Conservation (phyloP, 164 flowering plant genomes). For the Stephania yunnanensis region DNA sequence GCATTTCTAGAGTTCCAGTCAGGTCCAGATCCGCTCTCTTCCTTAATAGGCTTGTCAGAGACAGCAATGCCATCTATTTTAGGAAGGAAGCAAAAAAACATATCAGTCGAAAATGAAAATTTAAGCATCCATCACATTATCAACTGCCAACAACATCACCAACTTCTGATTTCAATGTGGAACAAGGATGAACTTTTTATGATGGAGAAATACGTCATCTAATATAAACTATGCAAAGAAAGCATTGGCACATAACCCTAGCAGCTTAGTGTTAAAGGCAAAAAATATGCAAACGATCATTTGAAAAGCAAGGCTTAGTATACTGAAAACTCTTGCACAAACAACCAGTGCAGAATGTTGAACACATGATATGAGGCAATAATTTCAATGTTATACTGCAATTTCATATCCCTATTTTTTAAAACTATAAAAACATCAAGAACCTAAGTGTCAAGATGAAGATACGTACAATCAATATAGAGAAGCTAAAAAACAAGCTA, state of each 20-base stretch:
- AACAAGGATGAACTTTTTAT: not conserved
- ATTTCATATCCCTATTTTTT: not conserved
- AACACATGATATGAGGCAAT: not conserved
- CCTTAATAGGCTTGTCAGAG: not conserved
- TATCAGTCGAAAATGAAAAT: not conserved
- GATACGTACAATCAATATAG: no score
- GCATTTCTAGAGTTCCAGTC: conserved; percentile 19
- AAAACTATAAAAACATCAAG: not conserved
- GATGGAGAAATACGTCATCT: not conserved
- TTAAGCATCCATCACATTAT: not conserved
- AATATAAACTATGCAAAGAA: not conserved
- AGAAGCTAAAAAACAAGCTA: no score
- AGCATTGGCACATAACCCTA: not conserved
- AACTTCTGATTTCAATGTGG: not conserved
- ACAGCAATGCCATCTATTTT: not conserved
- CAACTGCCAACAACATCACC: not conserved
- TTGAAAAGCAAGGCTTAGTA: not conserved
- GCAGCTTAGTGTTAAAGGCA: not conserved
- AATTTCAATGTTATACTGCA: not conserved
- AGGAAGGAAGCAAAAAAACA: not conserved
- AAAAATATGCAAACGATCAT: not conserved
- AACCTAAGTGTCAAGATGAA: no score
- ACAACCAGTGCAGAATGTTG: not conserved
- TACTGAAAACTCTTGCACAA: not conserved
- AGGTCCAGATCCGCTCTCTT: conserved; percentile 17